Conservation (phyloP, 2,329 filamentous ascomycete species). For the Volutella citrinella region DNA sequence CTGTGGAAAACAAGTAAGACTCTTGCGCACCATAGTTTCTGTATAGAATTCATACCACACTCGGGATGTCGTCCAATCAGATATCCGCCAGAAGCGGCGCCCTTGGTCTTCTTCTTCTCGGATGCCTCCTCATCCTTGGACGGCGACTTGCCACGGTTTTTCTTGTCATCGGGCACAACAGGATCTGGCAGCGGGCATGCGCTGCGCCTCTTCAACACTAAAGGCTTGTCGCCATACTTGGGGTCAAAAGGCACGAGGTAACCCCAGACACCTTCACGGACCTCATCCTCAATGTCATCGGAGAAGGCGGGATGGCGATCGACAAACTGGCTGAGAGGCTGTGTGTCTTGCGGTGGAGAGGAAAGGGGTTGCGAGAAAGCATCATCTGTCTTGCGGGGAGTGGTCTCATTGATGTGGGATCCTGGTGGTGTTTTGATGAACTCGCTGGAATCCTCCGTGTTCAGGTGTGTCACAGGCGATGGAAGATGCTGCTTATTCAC, state of each 20-base stretch:
- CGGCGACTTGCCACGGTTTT: constrained; percentile 41
- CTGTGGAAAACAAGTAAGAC: constrained; percentile 29
- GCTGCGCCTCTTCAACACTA: constrained; percentile 71
- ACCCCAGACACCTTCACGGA: constrained; percentile 86
- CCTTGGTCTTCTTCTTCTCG: constrained; percentile 59
- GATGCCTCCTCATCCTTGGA: constrained; percentile 57
- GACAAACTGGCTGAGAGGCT: constrained; percentile 67
- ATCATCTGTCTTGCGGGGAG: constrained; percentile 50
- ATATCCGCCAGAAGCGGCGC: constrained; percentile 74
- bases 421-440: constrained; percentile 66
- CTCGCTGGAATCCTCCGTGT: constrained; percentile 56
- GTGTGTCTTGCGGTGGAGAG: constrained; percentile 62
- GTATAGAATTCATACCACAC: constrained; percentile 66
- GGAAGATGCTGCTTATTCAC: constrained; percentile 68
- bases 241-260: constrained; percentile 82
- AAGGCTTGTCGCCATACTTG: constrained; percentile 61
- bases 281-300: constrained; percentile 83
- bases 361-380: constrained; percentile 44
- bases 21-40: not conserved
- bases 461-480: constrained; percentile 70
- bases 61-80: constrained; percentile 90
- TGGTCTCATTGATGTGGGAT: constrained; percentile 53
- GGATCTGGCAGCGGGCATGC: constrained; percentile 62
- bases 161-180: constrained; percentile 38
- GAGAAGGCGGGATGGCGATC: constrained; percentile 69